Evolutionary conservation across 2,329 filamentous ascomycete genomes (phyloP).

Genomic region (Fusarium sarcochroum): DNA sequence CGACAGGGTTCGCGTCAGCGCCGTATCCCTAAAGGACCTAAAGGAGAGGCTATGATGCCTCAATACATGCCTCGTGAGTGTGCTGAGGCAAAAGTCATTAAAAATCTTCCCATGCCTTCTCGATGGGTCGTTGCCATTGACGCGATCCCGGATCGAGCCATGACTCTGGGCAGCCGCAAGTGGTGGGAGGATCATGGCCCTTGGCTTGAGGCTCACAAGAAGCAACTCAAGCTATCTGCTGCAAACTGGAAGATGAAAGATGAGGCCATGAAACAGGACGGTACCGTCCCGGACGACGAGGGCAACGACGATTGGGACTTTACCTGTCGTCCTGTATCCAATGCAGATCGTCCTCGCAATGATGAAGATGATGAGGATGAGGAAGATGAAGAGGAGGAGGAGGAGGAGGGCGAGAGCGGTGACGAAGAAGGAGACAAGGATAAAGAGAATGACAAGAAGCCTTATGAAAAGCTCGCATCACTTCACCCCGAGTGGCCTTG

Average conservation of each 20-base stretch:
- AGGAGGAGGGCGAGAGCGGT: not conserved
- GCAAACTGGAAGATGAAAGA: conserved; percentile 42
- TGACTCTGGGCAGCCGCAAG: conserved; percentile 30
- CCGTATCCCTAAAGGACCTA: conserved; percentile 23
- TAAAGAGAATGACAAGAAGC: not conserved
- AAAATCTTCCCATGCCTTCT: conserved; percentile 26
- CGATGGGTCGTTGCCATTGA: conserved; percentile 36
- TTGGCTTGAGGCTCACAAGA: conserved; percentile 42
- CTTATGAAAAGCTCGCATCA: conserved; percentile 34
- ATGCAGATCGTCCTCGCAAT: not conserved
- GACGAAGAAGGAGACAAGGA: not conserved
- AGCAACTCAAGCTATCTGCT: conserved; percentile 28
- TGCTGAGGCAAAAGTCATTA: conserved; percentile 6
- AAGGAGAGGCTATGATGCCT: conserved; percentile 36
- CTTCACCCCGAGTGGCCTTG: conserved; percentile 37
- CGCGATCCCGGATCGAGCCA: conserved; percentile 28
- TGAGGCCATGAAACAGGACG: conserved; percentile 30
- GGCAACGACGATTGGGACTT: conserved; percentile 43
- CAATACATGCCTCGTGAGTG: conserved; percentile 34
- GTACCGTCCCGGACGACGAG: conserved; percentile 24
- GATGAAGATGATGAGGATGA: not conserved
- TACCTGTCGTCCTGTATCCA: conserved; percentile 22
- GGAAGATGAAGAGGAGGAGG: not conserved
- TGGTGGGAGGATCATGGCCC: conserved; percentile 42
- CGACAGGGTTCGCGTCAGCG: not conserved